Conservation (phyloP, 1,284 basidiomycete species). For the Cutaneotrichosporon spelunceum region DNA sequence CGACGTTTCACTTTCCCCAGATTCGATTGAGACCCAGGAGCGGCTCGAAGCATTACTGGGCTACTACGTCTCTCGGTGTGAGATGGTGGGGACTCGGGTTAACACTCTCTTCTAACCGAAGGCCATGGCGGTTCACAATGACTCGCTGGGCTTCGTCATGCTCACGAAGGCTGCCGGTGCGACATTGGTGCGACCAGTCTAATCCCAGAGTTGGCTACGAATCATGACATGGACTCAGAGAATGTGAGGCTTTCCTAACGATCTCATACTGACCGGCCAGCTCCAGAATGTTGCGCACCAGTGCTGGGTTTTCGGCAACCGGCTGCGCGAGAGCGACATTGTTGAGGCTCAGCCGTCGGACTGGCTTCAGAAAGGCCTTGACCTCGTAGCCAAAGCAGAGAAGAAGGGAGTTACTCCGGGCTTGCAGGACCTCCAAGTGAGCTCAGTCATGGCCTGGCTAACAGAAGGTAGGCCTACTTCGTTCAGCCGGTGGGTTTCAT, state of each 20-base stretch:
- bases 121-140: constrained; percentile 10
- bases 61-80: constrained; percentile 16
- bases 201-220: neutral
- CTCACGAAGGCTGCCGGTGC: constrained; percentile 9
- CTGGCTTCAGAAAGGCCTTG: constrained; percentile 15
- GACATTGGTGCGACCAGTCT: neutral
- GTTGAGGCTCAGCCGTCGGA: neutral
- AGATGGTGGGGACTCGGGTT: neutral
- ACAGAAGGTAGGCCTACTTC: constrained; percentile 7
- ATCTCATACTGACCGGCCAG: constrained; percentile 6
- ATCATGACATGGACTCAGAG: neutral
- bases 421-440: constrained; percentile 9
- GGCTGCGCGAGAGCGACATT: neutral
- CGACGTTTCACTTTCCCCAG: neutral
- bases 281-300: constrained; percentile 8
- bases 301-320: constrained; percentile 3
- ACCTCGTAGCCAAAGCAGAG: constrained; percentile 4
- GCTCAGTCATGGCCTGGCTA: neutral
- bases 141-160: constrained; percentile 12
- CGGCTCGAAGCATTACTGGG: neutral
- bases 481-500: neutral
- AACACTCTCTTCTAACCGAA: neutral
- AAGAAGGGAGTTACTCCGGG: neutral
- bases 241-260: neutral
- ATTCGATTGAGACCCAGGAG: neutral